These are phyloP conservation scores for Zalaria obscura DNA, from an alignment of 2,329 filamentous ascomycete species.

Conservation along the genomic window DNA sequence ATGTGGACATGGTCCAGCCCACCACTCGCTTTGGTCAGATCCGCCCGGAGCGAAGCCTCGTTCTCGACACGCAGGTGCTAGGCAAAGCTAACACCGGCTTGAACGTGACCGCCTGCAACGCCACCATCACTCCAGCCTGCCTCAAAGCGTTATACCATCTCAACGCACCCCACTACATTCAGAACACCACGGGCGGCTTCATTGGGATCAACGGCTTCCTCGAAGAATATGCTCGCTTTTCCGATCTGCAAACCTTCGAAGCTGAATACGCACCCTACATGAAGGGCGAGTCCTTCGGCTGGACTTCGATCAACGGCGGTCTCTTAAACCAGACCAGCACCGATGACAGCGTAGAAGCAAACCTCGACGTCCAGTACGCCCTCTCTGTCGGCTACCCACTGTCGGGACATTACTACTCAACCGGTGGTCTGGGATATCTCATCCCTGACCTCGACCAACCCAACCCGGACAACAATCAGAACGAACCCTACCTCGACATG, in stretches of 20 bases:
- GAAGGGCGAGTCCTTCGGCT: slow-evolving; percentile 37
- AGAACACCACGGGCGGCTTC: slow-evolving; percentile 1
- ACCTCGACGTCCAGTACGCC: slow-evolving; percentile 48
- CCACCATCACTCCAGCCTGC: slow-evolving; percentile 8
- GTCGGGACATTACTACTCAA: slow-evolving; percentile 36
- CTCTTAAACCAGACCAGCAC: slow-evolving; percentile 27
- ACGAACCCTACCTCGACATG: slow-evolving; percentile 53
- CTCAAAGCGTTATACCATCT: slow-evolving; percentile 11
- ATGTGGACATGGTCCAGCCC: slow-evolving; percentile 11
- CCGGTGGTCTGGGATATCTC: slow-evolving; percentile 39
- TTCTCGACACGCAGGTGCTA: slow-evolving; percentile 5
- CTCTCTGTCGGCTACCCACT: slow-evolving; percentile 37
- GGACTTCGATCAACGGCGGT: slow-evolving; percentile 41
- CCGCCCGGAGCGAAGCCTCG: slow-evolving; percentile 9
- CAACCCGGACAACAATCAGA: slow-evolving; percentile 40
- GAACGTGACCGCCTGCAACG: slow-evolving; percentile 27
- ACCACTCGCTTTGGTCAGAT: slow-evolving; percentile 12
- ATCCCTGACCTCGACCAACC: slow-evolving; percentile 29
- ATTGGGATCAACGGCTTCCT: slow-evolving; percentile 13
- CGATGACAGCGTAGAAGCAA: slow-evolving; percentile 39
- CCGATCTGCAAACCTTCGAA: slow-evolving; percentile 10
- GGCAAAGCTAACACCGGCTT: slow-evolving; percentile 4
- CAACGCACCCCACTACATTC: slow-evolving; percentile 6
- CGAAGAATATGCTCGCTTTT: slow-evolving; percentile 9
- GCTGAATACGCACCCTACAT: slow-evolving; percentile 1